A percentile compares a stretch with the other conserved stretches of the same genome.
phyloP scores from a whole-genome alignment of 345 rosid genomes.

The Balakata baccata region DNA sequence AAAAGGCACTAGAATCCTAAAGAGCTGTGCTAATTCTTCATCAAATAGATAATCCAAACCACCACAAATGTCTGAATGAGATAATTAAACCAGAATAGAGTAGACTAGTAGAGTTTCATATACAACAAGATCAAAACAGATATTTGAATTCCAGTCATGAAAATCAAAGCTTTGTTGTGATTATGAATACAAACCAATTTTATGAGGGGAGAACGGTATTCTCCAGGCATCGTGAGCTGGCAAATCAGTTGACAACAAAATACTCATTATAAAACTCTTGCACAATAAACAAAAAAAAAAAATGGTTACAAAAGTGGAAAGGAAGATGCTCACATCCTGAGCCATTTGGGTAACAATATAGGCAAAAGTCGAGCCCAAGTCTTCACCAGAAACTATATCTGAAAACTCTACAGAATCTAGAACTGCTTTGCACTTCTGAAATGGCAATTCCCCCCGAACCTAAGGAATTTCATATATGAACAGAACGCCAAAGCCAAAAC shows the following conservation, averaged over 20 bases:
- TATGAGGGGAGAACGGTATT: conserved; percentile 67
- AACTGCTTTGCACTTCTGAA: conserved; percentile 70
- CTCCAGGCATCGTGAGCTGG: conserved; percentile 89
- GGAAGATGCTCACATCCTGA: conserved; percentile 62
- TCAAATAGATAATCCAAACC: not conserved
- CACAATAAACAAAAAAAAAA: not conserved
- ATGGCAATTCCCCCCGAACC: conserved; percentile 90
- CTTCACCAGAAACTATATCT: conserved; percentile 49
- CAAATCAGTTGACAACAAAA: conserved; percentile 12
- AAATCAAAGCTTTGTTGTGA: not conserved
- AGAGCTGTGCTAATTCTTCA: not conserved
- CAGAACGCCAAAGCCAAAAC: not conserved
- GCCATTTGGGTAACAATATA: conserved; percentile 90
- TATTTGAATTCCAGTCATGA: not conserved
- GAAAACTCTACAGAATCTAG: conserved; percentile 64
- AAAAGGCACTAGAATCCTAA: not conserved
- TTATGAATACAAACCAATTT: conserved; percentile 64
- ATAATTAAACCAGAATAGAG: not conserved
- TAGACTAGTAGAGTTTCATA: not conserved
- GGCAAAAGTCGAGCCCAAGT: conserved; percentile 62
- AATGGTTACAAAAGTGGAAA: not conserved
- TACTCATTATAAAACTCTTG: not conserved
- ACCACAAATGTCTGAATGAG: not conserved
- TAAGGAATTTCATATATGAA: conserved; percentile 17
- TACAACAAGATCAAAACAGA: too few relatives aligned